These are phyloP conservation scores for Rhododendron griersonianum DNA, from an alignment of 148 eudicot species.

Conservation along the genomic window DNA sequence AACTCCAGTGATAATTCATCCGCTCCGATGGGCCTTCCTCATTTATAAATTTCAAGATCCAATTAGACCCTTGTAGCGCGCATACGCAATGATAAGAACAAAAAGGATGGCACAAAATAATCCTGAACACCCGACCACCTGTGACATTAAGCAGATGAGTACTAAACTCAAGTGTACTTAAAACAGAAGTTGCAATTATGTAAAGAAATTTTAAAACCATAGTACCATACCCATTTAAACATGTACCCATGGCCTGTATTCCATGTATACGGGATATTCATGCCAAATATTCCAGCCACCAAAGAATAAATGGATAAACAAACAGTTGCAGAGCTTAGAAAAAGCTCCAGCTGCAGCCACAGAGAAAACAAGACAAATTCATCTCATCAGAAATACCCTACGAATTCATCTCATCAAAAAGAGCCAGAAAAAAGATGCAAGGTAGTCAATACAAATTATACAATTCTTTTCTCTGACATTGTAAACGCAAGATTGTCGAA, in stretches of 20 bases:
- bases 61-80: conserved; percentile 68
- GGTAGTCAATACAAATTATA: neutral
- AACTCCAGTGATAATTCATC: neutral
- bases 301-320: conserved; percentile 50
- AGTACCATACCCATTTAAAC: conserved; percentile 59
- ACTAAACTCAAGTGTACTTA: neutral
- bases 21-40: neutral
- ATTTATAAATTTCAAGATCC: conserved; percentile 44
- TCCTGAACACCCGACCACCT: conserved; percentile 47
- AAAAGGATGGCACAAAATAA: conserved; percentile 28
- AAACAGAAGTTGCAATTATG: neutral
- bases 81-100: conserved; percentile 38
- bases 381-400: neutral
- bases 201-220: neutral
- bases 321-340: conserved; percentile 64
- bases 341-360: conserved; percentile 59
- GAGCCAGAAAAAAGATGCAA: neutral
- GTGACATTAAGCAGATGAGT: conserved; percentile 5
- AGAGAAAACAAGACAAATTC: neutral
- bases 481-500: neutral
- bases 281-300: conserved; percentile 65
- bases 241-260: conserved; percentile 33
- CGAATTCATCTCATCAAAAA: neutral
- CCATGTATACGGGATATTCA: conserved; percentile 73
- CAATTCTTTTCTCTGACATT: neutral